Evolutionary conservation across 2,329 filamentous ascomycete genomes (phyloP), one percentile per base, ranked within the genome.

Genomic region (Pseudopithomyces maydicus): DNA sequence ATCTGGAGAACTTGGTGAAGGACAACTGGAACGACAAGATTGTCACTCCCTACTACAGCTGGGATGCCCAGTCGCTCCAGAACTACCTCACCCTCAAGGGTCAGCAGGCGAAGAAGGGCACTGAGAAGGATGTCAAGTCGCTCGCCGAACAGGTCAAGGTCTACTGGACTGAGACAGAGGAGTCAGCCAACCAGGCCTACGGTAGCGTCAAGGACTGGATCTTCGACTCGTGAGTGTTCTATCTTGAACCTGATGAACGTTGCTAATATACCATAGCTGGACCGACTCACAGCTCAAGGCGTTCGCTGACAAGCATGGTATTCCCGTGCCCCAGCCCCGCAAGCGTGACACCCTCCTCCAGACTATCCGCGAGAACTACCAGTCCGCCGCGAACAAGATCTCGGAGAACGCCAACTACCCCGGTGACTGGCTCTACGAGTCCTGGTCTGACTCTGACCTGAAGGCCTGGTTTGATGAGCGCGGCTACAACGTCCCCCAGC

Each of bases 401-500:
- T 91, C 91, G 58, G 89, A 97, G 78, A 89, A 91, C 14, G 80
- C 86, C 51, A 80, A 87, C n/a, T 98, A 98, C 72, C 95, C 95
- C 33, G 95, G 95, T 38, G 87, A 97, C 79, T 98, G 95, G 95
- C 81, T 98, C 42, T 99, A 97, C 74, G 84, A 88, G 58, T 83
- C 89, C 7, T 99, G 95, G 95, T 89, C 90, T 51, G 91, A 97
- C 63, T 97, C 93, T 63, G 94, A 97, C 48, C 80, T 97, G 61
- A 98, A 98, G 82, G 85, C 90, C 64, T 99, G 91, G 90, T 88
- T 97, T 45, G 95, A 98, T 70, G 88, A 89, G 65, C 87, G 92
- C 65, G 95, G 95, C 50, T 88, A 94, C 77, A 89, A 91, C 12
- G 90, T 86, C 53, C 94, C 95, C 58, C 94, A 98, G 75, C 90